Conservation (phyloP, 2,329 filamentous ascomycete genomes). For the Penicillium verrucosum region DNA sequence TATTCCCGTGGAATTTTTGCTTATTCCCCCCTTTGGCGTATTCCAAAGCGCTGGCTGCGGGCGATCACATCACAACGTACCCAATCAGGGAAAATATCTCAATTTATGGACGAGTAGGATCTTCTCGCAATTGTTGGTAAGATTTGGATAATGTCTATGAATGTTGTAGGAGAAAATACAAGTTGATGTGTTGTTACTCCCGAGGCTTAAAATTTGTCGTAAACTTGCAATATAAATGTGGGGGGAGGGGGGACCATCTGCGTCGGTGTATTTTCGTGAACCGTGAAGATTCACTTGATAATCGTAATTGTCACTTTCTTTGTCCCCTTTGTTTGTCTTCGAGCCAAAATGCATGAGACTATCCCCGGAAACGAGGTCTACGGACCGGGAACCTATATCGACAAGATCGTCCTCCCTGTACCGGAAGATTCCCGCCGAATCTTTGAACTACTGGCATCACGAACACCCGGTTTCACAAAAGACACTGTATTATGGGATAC, state of each 20-base stretch:
- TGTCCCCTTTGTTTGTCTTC: no score
- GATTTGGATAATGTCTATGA: neutral
- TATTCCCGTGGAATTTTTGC: neutral
- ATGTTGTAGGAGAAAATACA: neutral
- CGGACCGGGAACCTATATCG: slow-evolving; percentile 43
- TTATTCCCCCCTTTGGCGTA: neutral
- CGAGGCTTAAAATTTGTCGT: neutral
- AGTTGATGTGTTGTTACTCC: neutral
- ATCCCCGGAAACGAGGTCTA: slow-evolving; percentile 29
- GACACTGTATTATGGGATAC: slow-evolving; percentile 26
- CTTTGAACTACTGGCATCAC: slow-evolving; percentile 37
- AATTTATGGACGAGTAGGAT: neutral
- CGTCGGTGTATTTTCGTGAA: neutral
- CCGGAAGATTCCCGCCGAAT: slow-evolving; percentile 38
- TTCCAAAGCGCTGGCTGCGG: neutral
- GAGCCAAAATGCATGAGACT: slow-evolving; percentile 11
- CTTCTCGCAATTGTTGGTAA: neutral
- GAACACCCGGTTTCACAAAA: slow-evolving; percentile 43
- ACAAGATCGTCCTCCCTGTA: slow-evolving; percentile 38
- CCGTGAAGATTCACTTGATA: neutral
- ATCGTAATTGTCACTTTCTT: neutral
- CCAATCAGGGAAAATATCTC: neutral
- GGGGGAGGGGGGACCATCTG: no score
- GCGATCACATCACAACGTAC: neutral
- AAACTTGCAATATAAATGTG: neutral